Evolutionary conservation across 495 filamentous ascomycete species (phyloP).

Genomic region (Hyaloscypha hepaticicola): DNA sequence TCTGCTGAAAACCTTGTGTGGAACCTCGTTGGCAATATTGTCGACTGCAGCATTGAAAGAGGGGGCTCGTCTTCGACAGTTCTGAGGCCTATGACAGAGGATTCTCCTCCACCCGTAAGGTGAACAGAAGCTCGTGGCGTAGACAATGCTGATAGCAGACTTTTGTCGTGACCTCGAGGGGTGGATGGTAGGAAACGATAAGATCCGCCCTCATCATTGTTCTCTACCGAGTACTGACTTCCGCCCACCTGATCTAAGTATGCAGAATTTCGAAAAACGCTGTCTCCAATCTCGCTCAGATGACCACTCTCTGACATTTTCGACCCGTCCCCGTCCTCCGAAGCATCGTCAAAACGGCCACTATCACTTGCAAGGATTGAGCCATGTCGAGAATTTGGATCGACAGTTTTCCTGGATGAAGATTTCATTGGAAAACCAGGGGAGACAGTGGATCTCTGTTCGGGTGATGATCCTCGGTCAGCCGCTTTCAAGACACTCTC

Average conservation of each 20-base stretch:
- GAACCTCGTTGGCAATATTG: slow-evolving; percentile 24
- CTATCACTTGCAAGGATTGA: slow-evolving; percentile 29
- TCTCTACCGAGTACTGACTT: slow-evolving; percentile 39
- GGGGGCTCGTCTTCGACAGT: not conserved
- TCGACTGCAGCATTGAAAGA: slow-evolving; percentile 22
- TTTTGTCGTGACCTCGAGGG: not conserved
- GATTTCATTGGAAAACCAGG: slow-evolving; percentile 13
- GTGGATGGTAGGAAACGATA: not conserved
- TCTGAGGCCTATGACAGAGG: not conserved
- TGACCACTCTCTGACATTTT: slow-evolving; percentile 37
- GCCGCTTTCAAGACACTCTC: slow-evolving; percentile 9
- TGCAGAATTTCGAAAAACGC: slow-evolving; percentile 45
- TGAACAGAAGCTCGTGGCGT: slow-evolving; percentile 26
- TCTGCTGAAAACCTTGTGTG: slow-evolving; percentile 21
- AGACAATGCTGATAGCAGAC: slow-evolving; percentile 16
- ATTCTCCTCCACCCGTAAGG: not conserved
- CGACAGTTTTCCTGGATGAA: not conserved
- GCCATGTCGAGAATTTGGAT: not conserved
- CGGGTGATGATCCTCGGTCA: slow-evolving; percentile 22
- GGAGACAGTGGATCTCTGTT: slow-evolving; percentile 14
- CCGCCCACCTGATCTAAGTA: slow-evolving; percentile 51
- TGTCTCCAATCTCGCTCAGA: slow-evolving; percentile 35
- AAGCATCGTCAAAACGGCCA: slow-evolving; percentile 35
- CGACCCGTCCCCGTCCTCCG: slow-evolving; percentile 37
- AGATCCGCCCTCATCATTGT: slow-evolving; percentile 3